Base-by-base conservation (phyloP, 371 early-diverging fungal species). In the Mortierella polycephala region DNA sequence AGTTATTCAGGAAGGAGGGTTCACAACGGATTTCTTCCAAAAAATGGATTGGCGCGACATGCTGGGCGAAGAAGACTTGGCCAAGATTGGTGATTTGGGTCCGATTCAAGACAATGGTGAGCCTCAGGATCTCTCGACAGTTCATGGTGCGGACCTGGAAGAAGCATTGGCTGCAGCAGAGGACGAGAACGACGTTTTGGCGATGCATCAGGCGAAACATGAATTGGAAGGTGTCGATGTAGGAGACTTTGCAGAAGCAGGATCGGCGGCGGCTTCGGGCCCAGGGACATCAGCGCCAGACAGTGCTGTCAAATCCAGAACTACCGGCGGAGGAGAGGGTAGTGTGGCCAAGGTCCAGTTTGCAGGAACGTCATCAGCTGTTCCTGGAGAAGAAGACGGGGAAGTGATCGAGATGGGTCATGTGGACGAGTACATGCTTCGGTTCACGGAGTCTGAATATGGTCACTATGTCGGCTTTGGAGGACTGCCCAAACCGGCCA, bases 1-100 rank as follows among this genome's bases (percentile, higher is more conserved):
- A 5, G 93, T 96, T 12, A 95, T 96, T 54, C 92, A 91, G 76
- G 92, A 93, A 58, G 95, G 94, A 40, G 90, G 84, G 30, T 95
- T 95, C 70, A 93, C 92, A 1, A 89, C 90, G 16, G 93, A 92
- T 54, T 91, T 84, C 52, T 86, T 92, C 59, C 81, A 88, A 47
- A 90, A 87, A 53, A 84, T 86, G 77, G 89, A 91, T 44, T 92
- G 94, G 94, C 86, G 90, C 44, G 87, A 87, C 47, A 77, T 84
- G 82, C 58, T 88, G 20, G 84, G 77, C 12, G 84, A 75, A 74
- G 85, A 83, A 23, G 88, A 88, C 56, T 63, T 91, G 18, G 85
- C 88, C 30, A 88, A 87, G 56, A 85, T 85, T 16, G 83, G 83
- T 44, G 85, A 87, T 53, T 44, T 76, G 11, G 72, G 64, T 10